Evolutionary conservation across 495 filamentous ascomycete species (phyloP).

Genomic region (Lophiotrema nucula): DNA sequence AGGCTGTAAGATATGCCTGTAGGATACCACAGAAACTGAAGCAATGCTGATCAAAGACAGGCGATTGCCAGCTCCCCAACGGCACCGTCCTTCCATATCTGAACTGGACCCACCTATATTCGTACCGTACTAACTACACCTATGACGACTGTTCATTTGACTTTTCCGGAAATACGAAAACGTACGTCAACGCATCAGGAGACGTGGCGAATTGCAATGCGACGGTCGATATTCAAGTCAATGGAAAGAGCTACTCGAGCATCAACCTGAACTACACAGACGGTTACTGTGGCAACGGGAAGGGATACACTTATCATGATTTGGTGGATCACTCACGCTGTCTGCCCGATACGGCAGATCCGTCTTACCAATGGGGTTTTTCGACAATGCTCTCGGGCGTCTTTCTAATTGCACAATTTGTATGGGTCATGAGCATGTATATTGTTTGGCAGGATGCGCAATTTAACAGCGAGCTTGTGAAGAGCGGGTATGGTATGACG

Average conservation of each 20-base stretch:
- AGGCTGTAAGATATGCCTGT: neutral
- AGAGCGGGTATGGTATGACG: slow-evolving; percentile 16
- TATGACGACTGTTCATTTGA: slow-evolving; percentile 2
- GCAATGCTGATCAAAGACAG: too few species aligned
- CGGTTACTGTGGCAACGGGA: neutral
- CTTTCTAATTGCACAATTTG: slow-evolving; percentile 16
- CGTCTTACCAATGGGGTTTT: slow-evolving; percentile 25
- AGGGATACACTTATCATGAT: neutral
- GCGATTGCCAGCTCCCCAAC: slow-evolving; percentile 3
- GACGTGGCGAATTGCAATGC: too few species aligned
- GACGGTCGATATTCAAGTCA: too few species aligned
- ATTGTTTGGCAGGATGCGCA: slow-evolving; percentile 26
- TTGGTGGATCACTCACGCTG: neutral
- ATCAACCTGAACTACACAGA: neutral
- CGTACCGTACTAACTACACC: neutral
- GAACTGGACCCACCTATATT: neutral
- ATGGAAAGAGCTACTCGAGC: slow-evolving; percentile 1
- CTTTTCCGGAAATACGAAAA: slow-evolving; percentile 12
- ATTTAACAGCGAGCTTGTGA: slow-evolving; percentile 14
- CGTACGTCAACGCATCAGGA: too few species aligned
- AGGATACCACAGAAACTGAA: too few species aligned
- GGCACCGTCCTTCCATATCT: neutral
- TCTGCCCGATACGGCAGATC: slow-evolving; percentile 17
- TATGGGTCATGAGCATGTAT: slow-evolving; percentile 18
- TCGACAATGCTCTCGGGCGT: slow-evolving; percentile 18